Percentiles rank a stretch among this genome's conserved stretches.
phyloP scores from a whole-genome alignment of 257 asterid species.

The Orobanche coerulescens region DNA sequence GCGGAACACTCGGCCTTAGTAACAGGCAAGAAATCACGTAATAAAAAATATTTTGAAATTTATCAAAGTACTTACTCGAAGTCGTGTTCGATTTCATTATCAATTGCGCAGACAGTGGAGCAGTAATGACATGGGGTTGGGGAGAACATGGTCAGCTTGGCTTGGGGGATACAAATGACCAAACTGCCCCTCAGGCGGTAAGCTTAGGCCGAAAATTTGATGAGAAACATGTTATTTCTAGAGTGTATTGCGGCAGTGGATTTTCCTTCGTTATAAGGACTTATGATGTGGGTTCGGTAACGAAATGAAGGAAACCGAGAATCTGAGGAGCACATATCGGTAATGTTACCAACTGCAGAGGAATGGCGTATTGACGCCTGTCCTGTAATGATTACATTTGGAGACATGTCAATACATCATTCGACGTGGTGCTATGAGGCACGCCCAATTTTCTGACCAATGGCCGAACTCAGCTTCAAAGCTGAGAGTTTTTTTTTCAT shows the following conservation, averaged over 20 bases:
- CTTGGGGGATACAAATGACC: slow-evolving; percentile 53
- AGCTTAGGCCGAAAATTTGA: slow-evolving; percentile 22
- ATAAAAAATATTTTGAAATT: background rate
- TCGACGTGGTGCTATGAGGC: too few species aligned
- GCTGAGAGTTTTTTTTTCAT: background rate
- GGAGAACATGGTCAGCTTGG: slow-evolving; percentile 99
- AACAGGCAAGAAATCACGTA: slow-evolving; percentile 41
- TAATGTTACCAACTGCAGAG: background rate
- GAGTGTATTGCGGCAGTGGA: slow-evolving; percentile 87
- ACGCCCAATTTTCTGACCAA: too few species aligned
- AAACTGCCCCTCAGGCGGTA: slow-evolving; percentile 45
- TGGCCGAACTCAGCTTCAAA: background rate
- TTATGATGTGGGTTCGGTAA: slow-evolving; percentile 16
- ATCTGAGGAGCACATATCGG: background rate
- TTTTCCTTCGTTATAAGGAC: slow-evolving; percentile 52
- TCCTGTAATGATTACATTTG: too few species aligned
- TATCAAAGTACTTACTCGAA: background rate
- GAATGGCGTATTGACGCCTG: too few species aligned
- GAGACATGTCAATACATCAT: too few species aligned
- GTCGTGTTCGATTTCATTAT: background rate
- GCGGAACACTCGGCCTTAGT: slow-evolving; percentile 84
- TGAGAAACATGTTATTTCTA: slow-evolving; percentile 20
- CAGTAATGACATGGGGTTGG: slow-evolving; percentile 96
- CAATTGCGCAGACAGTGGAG: slow-evolving; percentile 44
- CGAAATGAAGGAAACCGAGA: background rate